Base-by-base conservation (phyloP, 2,329 filamentous ascomycete species). In the Phyllosticta citrichinensis region DNA sequence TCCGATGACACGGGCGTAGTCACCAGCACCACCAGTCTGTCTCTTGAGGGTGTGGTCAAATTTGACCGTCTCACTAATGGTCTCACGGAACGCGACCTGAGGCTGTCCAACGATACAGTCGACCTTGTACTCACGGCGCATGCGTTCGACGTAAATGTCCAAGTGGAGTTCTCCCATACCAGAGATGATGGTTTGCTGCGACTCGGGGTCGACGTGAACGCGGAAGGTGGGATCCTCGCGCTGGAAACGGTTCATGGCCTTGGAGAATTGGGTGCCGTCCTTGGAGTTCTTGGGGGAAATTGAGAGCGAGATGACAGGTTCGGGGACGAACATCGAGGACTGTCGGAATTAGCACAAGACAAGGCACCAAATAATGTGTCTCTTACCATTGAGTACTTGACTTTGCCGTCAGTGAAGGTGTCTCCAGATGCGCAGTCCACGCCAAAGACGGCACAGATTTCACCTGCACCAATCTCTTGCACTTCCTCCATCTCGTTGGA, bases 401-500 rank as follows among this genome's bases (percentile, higher is more conserved):
- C 81, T 67, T 86, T 83, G 64, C 93, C 94, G 71, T 99, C 94
- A 19, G 94, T 97, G 77, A 99, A 99, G 52, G 93, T 97, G 75
- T 99, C 94, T 69, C 94, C 94, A 52, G 93, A 97, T 40, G 94
- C 92, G 74, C 94, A 99, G 69, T 99, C 94, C 60, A 99, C 89
- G 70, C 94, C 94, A 71, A 99, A 99, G 62, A 99, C 94, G 63
- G 94, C 94, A 73, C 94, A 99, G 65, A 99, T 99, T 76, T 99
- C 94, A 75, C 94, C 94, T 59, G 94, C 93, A 58, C 92, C 91
- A 65, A 99, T 88, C 74, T 97, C 92, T 61, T 78, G 81, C 30
- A 97, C 91, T 71, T 99, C 94, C 75, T 99, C 94, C 93, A 99
- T 96, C 72, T 99, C 94, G 73, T 97, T 96, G 54, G 92, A 96